A percentile compares a stretch with the other conserved stretches of the same genome.
These are phyloP conservation scores for Pyricularia sp. DNA, from an alignment of 2,329 filamentous ascomycete species.

Conservation along the genomic window DNA sequence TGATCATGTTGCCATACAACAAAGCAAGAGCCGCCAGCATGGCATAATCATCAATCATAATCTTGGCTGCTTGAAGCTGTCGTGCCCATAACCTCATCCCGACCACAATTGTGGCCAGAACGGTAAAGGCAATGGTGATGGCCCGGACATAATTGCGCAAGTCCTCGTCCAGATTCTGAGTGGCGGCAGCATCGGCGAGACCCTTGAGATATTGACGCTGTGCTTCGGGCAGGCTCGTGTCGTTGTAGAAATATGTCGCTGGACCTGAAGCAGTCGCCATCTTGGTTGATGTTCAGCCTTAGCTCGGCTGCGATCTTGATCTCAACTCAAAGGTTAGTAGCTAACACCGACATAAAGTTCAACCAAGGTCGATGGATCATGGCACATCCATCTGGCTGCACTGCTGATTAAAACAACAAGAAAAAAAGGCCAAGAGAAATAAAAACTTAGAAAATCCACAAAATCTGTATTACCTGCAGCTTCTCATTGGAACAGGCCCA, in stretches of 20 bases:
- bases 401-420: too few relatives aligned
- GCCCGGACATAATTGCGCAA: background rate
- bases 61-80: background rate
- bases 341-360: too few relatives aligned
- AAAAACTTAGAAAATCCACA: too few relatives aligned
- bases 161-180: background rate
- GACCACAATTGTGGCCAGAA: conserved; percentile 2
- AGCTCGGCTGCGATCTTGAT: too few relatives aligned
- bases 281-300: background rate
- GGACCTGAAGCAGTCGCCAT: background rate
- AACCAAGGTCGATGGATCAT: too few relatives aligned
- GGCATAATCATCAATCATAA: conserved; percentile 2
- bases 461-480: too few relatives aligned
- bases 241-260: background rate
- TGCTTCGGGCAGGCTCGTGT: background rate
- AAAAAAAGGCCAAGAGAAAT: too few relatives aligned
- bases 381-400: too few relatives aligned
- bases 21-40: conserved; percentile 3
- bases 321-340: background rate
- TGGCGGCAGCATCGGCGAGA: background rate
- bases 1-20: background rate
- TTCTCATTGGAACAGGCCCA: too few relatives aligned
- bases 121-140: conserved; percentile 3
- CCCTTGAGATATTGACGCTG: background rate
- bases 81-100: conserved; percentile 2